Evolutionary conservation across 164 flowering plant species (phyloP), one percentile per base, ranked within the genome.

Genomic region (Magnolia kwangsiensis): DNA sequence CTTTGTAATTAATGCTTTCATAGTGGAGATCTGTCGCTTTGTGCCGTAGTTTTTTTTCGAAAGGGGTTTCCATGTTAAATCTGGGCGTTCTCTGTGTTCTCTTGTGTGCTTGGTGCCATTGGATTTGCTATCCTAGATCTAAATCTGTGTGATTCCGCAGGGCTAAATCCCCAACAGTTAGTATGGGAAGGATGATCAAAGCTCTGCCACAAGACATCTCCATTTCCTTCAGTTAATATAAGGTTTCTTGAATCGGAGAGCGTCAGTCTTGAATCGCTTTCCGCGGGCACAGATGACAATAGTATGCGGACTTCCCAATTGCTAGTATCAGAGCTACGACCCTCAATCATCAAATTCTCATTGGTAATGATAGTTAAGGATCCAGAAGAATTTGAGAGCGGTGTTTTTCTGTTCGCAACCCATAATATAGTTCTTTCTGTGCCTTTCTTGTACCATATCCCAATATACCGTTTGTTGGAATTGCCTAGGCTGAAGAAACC

Each of bases 121-220:
- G n/a, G n/a, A n/a, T n/a, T n/a, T n/a, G n/a, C n/a, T n/a, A n/a
- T n/a, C n/a, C n/a, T n/a, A n/a, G n/a, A n/a, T n/a, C n/a, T n/a
- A n/a, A n/a, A n/a, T n/a, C n/a, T n/a, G n/a, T n/a, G n/a, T n/a
- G n/a, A n/a, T n/a, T n/a, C n/a, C n/a, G n/a, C n/a, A n/a, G n/a
- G n/a, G n/a, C n/a, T n/a, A n/a, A n/a, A n/a, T n/a, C n/a, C n/a
- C n/a, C n/a, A n/a, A n/a, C n/a, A n/a, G n/a, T n/a, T n/a, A n/a
- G n/a, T 71, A 72, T 72, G 58, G 5, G 75, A 23, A 0, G 79
- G 79, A 50, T 71, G 11, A 65, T 77, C 79, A 69, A 77, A 77
- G 66, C 79, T 77, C 37, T 77, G 75, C 79, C 79, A 77, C 13
- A 77, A 27, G 58, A 71, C 14, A 77, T 1, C 55, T 7, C 64